phyloP scores from a whole-genome alignment of 1,139 yeast species.

The Geotrichum klebahnii region DNA sequence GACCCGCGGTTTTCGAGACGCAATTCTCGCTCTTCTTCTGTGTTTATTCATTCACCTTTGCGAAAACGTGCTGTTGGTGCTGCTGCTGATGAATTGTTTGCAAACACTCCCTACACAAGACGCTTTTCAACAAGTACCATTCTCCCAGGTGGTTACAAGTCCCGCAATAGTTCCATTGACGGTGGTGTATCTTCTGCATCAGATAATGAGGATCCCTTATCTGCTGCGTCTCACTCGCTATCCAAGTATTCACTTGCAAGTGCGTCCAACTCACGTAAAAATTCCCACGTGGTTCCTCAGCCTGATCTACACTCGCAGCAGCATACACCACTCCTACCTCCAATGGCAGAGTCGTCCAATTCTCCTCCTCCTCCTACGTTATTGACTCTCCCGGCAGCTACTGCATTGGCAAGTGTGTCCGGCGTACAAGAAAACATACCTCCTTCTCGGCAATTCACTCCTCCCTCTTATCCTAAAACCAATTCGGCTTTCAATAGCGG shows the following conservation, averaged over 20 bases:
- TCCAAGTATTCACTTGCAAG: constrained; percentile 33
- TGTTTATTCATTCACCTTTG: constrained; percentile 16
- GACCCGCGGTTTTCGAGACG: constrained; percentile 14
- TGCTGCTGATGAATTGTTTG: constrained; percentile 13
- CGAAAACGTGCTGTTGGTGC: constrained; percentile 14
- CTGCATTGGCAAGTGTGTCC: constrained; percentile 12
- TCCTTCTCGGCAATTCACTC: neutral
- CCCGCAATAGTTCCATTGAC: constrained; percentile 22
- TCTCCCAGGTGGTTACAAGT: constrained; percentile 27
- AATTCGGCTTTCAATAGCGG: neutral
- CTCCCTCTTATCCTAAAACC: neutral
- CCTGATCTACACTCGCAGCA: constrained; percentile 7
- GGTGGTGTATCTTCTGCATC: constrained; percentile 27
- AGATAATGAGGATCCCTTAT: constrained; percentile 35
- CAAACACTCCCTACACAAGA: constrained; percentile 16
- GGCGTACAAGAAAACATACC: neutral
- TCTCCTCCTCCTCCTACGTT: constrained; percentile 15
- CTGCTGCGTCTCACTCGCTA: constrained; percentile 29
- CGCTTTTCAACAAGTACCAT: constrained; percentile 15
- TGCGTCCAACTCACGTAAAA: constrained; percentile 33
- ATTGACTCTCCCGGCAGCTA: constrained; percentile 10
- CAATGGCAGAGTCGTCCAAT: constrained; percentile 4
- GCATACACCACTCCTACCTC: constrained; percentile 6
- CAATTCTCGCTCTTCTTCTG: constrained; percentile 13
- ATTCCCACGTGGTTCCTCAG: constrained; percentile 31